These are phyloP conservation scores for Ajuga reptans DNA, from an alignment of 305 asterid species.

Conservation along the genomic window DNA sequence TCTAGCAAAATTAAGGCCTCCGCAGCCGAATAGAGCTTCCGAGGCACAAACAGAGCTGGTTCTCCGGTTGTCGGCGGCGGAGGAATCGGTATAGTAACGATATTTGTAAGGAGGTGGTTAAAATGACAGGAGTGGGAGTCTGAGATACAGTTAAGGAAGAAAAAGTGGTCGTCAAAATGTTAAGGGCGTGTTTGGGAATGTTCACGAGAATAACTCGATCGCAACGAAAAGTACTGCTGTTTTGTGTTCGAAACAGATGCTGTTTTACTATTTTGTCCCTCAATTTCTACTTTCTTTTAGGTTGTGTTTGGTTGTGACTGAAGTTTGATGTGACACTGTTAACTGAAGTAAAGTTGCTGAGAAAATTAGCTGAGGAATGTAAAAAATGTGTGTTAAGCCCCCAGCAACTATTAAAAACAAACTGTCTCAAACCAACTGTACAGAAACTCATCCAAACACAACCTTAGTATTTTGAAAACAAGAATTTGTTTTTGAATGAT, in stretches of 20 bases:
- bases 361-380: too few species aligned
- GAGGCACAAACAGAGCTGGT: neutral
- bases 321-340: too few species aligned
- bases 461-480: too few species aligned
- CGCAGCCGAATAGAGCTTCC: too few species aligned
- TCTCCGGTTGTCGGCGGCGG: slow-evolving; percentile 12
- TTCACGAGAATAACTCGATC: slow-evolving; percentile 24
- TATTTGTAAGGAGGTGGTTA: slow-evolving; percentile 31
- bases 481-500: too few species aligned
- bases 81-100: slow-evolving; percentile 29
- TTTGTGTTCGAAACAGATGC: neutral
- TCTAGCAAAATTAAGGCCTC: too few species aligned
- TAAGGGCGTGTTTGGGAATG: slow-evolving; percentile 34
- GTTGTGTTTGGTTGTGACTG: too few species aligned
- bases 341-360: too few species aligned
- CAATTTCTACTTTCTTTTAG: neutral
- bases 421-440: too few species aligned
- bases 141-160: slow-evolving; percentile 14
- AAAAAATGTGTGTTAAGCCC: too few species aligned
- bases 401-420: too few species aligned
- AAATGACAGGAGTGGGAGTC: slow-evolving; percentile 25
- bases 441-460: too few species aligned
- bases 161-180: slow-evolving; percentile 28
- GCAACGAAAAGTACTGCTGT: neutral
- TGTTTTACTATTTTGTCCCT: neutral